Evolutionary conservation across 1,139 yeast species (phyloP).

Genomic region (Suhomyces wounanorum): DNA sequence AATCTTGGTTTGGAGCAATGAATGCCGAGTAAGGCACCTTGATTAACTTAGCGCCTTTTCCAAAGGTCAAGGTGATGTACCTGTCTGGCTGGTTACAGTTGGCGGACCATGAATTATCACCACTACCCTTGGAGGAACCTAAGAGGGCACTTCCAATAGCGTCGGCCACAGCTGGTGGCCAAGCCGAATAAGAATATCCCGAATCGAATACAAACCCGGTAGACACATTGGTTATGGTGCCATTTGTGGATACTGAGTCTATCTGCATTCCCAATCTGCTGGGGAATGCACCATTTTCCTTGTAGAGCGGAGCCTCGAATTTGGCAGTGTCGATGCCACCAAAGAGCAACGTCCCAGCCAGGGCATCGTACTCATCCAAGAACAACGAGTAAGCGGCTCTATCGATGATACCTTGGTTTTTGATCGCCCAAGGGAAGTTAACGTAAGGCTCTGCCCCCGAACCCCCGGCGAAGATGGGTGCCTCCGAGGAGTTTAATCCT

Average conservation of each 20-base stretch:
- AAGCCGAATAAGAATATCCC: constrained; percentile 8
- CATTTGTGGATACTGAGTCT: neutral
- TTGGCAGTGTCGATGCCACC: constrained; percentile 25
- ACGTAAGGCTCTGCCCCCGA: constrained; percentile 14
- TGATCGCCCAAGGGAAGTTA: constrained; percentile 25
- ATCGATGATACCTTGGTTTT: constrained; percentile 22
- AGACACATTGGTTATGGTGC: neutral
- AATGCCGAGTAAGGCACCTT: constrained; percentile 7
- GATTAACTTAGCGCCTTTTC: constrained; percentile 1
- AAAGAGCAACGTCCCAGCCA: constrained; percentile 20
- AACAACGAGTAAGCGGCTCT: constrained; percentile 26
- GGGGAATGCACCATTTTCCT: constrained; percentile 14
- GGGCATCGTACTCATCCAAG: constrained; percentile 17
- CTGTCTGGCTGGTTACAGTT: constrained; percentile 4
- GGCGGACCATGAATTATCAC: neutral
- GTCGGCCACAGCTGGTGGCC: constrained; percentile 4
- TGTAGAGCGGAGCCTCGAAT: constrained; percentile 19
- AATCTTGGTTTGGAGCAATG: constrained; percentile 1
- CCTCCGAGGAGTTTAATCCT: constrained; percentile 6
- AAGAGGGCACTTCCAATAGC: constrained; percentile 5
- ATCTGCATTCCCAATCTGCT: constrained; percentile 2
- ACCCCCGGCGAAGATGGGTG: neutral
- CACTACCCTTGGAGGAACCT: constrained; percentile 1
- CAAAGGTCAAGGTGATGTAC: constrained; percentile 5
- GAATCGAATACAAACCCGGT: constrained; percentile 9